These are phyloP conservation scores for Chondrostereum purpureum DNA, from an alignment of 1,284 basidiomycete genomes.

Conservation along the genomic window DNA sequence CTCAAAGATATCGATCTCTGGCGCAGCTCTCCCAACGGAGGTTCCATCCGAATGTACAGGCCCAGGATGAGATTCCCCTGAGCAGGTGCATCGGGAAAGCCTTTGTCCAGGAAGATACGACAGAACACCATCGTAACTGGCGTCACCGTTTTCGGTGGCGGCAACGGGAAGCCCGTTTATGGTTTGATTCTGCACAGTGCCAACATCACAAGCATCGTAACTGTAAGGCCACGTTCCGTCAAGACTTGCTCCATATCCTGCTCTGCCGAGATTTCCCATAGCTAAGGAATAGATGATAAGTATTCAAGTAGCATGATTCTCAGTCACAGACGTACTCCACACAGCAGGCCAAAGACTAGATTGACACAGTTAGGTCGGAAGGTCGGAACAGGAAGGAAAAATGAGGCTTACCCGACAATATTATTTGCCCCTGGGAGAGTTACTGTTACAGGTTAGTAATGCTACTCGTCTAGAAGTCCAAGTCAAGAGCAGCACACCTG, in stretches of 20 bases:
- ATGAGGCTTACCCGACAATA: constrained; percentile 39
- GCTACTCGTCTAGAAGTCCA: too few relatives aligned
- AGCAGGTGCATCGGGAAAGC: constrained; percentile 79
- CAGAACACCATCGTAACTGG: constrained; percentile 27
- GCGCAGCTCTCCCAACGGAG: constrained; percentile 69
- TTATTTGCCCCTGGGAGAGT: constrained; percentile 51
- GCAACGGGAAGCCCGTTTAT: constrained; percentile 31
- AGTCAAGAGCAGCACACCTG: constrained; percentile 58
- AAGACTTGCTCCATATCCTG: constrained; percentile 37
- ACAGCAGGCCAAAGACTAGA: constrained; percentile 55
- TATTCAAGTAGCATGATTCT: constrained; percentile 17
- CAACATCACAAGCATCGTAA: constrained; percentile 50
- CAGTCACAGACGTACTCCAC: constrained; percentile 35
- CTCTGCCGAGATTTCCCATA: constrained; percentile 60
- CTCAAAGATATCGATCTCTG: constrained; percentile 80
- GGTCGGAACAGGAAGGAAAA: too few relatives aligned
- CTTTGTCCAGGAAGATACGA: constrained; percentile 77
- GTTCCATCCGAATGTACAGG: constrained; percentile 55
- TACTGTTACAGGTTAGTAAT: too few relatives aligned
- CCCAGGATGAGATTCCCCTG: too few relatives aligned
- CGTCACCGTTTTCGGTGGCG: constrained; percentile 42
- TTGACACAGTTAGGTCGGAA: too few relatives aligned
- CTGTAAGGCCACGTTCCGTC: constrained; percentile 41
- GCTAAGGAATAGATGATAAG: constrained; percentile 11
- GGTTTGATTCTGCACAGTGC: constrained; percentile 54